These are phyloP conservation scores for Trichoderma atroviride DNA, from an alignment of 2,329 filamentous ascomycete species.

Conservation along the genomic window DNA sequence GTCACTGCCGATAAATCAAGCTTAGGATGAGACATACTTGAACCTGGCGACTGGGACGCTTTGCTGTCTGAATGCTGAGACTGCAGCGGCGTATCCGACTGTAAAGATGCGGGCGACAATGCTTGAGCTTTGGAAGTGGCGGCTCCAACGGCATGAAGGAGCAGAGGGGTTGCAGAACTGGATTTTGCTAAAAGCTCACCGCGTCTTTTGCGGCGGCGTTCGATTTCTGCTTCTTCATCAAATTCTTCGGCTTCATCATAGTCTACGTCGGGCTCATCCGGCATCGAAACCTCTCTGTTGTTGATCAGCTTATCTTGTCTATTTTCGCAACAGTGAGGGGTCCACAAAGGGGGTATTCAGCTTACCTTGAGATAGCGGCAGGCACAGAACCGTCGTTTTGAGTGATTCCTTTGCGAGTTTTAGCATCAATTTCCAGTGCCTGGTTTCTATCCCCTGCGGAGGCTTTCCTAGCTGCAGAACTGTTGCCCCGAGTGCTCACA, in stretches of 20 bases:
- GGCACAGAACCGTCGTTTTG: background rate
- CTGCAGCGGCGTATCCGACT: slow-evolving; percentile 46
- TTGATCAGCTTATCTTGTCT: slow-evolving; percentile 28
- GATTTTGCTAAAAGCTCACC: slow-evolving; percentile 86
- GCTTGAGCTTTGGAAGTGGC: slow-evolving; percentile 57
- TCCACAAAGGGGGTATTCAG: background rate
- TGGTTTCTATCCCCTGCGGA: slow-evolving; percentile 61
- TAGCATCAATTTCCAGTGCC: slow-evolving; percentile 66
- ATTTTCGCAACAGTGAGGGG: background rate
- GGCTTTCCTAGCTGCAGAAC: slow-evolving; percentile 66
- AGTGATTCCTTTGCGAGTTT: slow-evolving; percentile 59
- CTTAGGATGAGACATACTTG: slow-evolving; percentile 44
- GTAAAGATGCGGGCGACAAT: slow-evolving; percentile 56
- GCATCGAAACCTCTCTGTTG: slow-evolving; percentile 28
- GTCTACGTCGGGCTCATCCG: slow-evolving; percentile 46
- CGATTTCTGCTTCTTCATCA: slow-evolving; percentile 81
- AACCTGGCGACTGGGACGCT: slow-evolving; percentile 52
- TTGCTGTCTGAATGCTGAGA: slow-evolving; percentile 36
- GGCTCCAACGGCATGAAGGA: slow-evolving; percentile 72
- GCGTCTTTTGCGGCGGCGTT: slow-evolving; percentile 79
- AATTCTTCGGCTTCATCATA: slow-evolving; percentile 61
- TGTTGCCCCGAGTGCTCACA: slow-evolving; percentile 46
- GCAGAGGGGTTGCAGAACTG: slow-evolving; percentile 70
- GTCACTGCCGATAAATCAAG: slow-evolving; percentile 5
- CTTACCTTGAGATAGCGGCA: slow-evolving; percentile 8